Conservation (phyloP, 2,329 filamentous ascomycete species). For the Diaporthe citrichinensis region DNA sequence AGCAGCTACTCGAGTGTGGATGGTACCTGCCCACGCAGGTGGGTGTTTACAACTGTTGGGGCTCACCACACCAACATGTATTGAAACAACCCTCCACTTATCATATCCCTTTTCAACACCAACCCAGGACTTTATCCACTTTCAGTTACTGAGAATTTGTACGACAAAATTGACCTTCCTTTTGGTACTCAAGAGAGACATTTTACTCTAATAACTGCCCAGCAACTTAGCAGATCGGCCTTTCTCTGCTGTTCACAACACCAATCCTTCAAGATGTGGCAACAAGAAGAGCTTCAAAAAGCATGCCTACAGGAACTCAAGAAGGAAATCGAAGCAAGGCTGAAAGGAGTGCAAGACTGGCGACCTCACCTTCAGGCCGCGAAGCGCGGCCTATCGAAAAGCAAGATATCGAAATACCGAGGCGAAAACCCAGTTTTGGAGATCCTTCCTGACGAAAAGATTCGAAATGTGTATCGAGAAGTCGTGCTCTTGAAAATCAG, state of each 20-base stretch:
- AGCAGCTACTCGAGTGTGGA: neutral
- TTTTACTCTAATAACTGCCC: no score
- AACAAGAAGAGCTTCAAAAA: no score
- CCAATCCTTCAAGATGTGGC: no score
- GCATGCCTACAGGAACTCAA: no score
- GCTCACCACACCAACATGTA: neutral
- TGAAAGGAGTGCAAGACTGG: no score
- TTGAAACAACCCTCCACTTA: neutral
- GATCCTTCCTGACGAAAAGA: neutral
- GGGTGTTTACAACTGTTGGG: neutral
- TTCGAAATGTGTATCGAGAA: neutral
- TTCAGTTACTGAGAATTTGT: neutral
- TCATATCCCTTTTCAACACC: neutral
- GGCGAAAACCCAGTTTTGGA: neutral
- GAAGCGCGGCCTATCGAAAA: neutral
- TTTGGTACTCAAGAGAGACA: no score
- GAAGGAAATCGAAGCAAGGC: no score
- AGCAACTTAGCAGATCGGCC: neutral
- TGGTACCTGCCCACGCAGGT: neutral
- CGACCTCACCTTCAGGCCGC: neutral
- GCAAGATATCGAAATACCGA: neutral
- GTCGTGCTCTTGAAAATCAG: neutral
- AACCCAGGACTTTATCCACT: neutral
- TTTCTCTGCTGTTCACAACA: neutral
- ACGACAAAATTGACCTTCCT: neutral